A percentile compares a stretch with the other conserved stretches of the same genome.
Conservation (phyloP, 2,329 filamentous ascomycete species). For the Lachnellula cervina region DNA sequence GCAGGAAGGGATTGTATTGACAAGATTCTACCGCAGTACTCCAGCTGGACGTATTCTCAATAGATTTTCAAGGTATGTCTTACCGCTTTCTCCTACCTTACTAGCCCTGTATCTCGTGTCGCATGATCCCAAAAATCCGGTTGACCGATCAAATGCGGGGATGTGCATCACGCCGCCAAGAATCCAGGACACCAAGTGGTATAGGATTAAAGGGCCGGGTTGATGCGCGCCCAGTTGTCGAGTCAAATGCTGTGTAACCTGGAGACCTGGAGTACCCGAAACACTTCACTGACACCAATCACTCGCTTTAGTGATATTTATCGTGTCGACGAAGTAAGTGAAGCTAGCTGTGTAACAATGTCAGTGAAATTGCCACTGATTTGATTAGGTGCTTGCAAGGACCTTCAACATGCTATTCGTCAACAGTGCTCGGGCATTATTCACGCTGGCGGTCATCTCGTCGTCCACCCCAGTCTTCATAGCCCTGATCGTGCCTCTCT, state of each 20-base stretch:
- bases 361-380: slow-evolving; percentile 45
- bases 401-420: slow-evolving; percentile 97
- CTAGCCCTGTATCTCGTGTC: not conserved
- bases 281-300: slow-evolving; percentile 22
- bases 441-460: slow-evolving; percentile 84
- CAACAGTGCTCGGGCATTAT: slow-evolving; percentile 68
- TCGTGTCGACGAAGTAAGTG: slow-evolving; percentile 34
- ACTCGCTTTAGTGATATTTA: slow-evolving; percentile 44
- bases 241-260: slow-evolving; percentile 16
- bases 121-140: not conserved
- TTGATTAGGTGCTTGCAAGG: slow-evolving; percentile 84
- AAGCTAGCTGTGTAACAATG: slow-evolving; percentile 18
- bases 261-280: slow-evolving; percentile 10
- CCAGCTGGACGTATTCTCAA: slow-evolving; percentile 95
- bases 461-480: slow-evolving; percentile 76
- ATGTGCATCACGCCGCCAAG: not conserved
- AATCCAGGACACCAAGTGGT: not conserved
- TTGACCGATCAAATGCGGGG: slow-evolving; percentile 8
- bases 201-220: slow-evolving; percentile 6
- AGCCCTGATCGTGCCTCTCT: slow-evolving; percentile 74
- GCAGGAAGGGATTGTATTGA: not conserved
- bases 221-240: slow-evolving; percentile 16
- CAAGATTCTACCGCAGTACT: slow-evolving; percentile 42
- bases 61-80: slow-evolving; percentile 77
- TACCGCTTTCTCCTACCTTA: not conserved